Evolutionary conservation across 179 eudicot genomes (phyloP).

Genomic region (Gypsophila paniculata): DNA sequence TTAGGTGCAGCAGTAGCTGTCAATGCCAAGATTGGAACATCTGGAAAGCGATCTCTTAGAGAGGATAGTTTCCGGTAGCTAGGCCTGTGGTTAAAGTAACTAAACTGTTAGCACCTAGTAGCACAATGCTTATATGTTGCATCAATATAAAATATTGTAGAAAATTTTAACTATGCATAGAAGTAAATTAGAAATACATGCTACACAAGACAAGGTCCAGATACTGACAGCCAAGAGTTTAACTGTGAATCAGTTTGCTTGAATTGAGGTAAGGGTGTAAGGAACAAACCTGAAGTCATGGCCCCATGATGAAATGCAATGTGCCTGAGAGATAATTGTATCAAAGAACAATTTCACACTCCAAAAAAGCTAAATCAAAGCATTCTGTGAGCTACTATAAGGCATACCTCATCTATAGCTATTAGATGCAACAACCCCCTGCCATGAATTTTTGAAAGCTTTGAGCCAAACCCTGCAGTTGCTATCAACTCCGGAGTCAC

Average conservation of each 20-base stretch:
- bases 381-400: constrained; percentile 13
- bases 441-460: constrained; percentile 64
- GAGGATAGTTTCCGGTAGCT: constrained; percentile 93
- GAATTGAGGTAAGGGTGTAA: neutral
- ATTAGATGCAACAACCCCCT: constrained; percentile 85
- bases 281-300: constrained; percentile 81
- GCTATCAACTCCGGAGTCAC: constrained; percentile 96
- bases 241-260: neutral
- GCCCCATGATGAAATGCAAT: constrained; percentile 95
- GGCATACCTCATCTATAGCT: constrained; percentile 88
- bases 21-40: constrained; percentile 81
- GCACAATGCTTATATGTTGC: neutral
- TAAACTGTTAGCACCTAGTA: constrained; percentile 4
- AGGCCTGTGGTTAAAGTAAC: constrained; percentile 47
- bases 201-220: neutral
- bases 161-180: neutral
- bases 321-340: constrained; percentile 56
- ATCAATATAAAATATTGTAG: neutral
- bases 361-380: neutral
- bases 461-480: constrained; percentile 69
- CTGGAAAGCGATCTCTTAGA: constrained; percentile 59
- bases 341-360: constrained; percentile 18
- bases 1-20: constrained; percentile 98
- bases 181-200: neutral
- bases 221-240: neutral